Evolutionary conservation across 1,139 yeast genomes (phyloP), one percentile per base, ranked within the genome.

Genomic region (Pichia sp.): DNA sequence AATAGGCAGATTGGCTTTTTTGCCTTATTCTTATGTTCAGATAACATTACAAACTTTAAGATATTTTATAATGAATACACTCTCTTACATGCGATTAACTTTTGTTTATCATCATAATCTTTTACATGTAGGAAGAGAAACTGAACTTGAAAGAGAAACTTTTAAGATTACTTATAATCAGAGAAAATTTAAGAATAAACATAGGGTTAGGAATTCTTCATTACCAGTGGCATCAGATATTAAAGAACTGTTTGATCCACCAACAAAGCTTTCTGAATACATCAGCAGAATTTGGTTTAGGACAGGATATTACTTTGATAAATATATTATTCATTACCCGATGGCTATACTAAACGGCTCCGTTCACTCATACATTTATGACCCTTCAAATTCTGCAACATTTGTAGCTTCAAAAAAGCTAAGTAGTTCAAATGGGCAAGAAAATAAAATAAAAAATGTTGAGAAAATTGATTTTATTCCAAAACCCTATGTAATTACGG

Each of bases 281-380:
- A 35, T 53, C 10, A 9, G 43, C 3, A 55, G 50, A 28, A 36
- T 54, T 3, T 60, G 64, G 64, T 37, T 51, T 12, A 50, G 64
- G 41, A 53, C 64, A 1, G 63, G 51, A 32, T 63, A 62, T 40
- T 57, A 57, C 41, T 61, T 59, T 46, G 61, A 60, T 43, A 48
- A 59, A 35, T 57, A 57, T 37, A 32, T 58, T 11, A 47, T 58
- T 11, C 60, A 61, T 43, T 53, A 55, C 27, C 63, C 62, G 0
- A 25, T 41, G 4, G 24, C 37, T 45, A 22, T 60, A 50, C 30
- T 33, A 12, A 44, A 43, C 23, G 45, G 49, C 7, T 37, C 46
- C 3, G 16, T 24, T 16, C 30, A 22, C 35, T 40, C 43, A 24
- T 46, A 46, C 24, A 6, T 11, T 5, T 46, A 46, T 25, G 32